A percentile compares a stretch with the other conserved stretches of the same genome.
Conservation (phyloP, 805 yeast genomes). For the Wickerhamiella kazuoi region DNA sequence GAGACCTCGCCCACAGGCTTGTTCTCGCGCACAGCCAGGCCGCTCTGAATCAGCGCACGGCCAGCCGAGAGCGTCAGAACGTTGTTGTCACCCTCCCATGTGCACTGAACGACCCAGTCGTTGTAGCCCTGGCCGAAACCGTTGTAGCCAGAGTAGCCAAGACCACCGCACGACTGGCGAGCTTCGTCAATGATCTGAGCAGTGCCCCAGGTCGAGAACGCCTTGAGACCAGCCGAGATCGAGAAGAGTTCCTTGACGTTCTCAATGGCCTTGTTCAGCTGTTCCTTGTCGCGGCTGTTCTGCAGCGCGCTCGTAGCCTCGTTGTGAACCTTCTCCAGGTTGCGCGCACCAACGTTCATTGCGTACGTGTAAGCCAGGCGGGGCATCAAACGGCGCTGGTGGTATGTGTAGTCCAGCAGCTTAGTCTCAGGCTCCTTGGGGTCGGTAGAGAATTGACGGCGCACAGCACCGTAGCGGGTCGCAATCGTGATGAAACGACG, state of each 20-base stretch:
- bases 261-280: constrained; percentile 31
- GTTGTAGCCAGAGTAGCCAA: constrained; percentile 84
- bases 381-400: constrained; percentile 79
- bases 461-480: constrained; percentile 70
- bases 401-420: constrained; percentile 71
- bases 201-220: constrained; percentile 76
- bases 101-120: constrained; percentile 96
- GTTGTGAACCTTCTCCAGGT: constrained; percentile 36
- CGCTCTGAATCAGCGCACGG: constrained; percentile 46
- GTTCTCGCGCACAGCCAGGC: constrained; percentile 25
- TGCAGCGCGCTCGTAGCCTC: constrained; percentile 25
- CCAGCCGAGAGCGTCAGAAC: constrained; percentile 73
- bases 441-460: constrained; percentile 59
- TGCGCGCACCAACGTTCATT: constrained; percentile 51
- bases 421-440: constrained; percentile 42
- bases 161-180: constrained; percentile 92
- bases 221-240: constrained; percentile 73
- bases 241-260: constrained; percentile 64
- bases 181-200: constrained; percentile 70
- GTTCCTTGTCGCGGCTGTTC: constrained; percentile 27
- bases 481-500: constrained; percentile 73
- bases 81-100: constrained; percentile 97
- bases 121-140: constrained; percentile 77
- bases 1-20: constrained; percentile 30
- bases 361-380: constrained; percentile 63